Conservation (phyloP, 441 rosid genomes). For the Jatropha multifida region DNA sequence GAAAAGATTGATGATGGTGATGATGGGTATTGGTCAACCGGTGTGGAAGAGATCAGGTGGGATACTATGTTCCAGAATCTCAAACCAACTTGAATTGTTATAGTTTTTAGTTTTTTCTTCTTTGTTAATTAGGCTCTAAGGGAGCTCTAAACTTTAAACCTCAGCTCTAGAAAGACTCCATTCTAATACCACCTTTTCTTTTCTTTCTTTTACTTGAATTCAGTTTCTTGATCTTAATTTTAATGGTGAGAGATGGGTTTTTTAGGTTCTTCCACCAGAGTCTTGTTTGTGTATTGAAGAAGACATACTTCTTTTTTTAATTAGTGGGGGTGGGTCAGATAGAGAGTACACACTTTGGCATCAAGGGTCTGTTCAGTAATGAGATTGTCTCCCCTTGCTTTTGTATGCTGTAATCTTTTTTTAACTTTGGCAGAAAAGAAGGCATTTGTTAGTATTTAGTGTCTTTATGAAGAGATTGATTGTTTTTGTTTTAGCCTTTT, state of each 20-base stretch:
- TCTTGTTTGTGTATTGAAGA: slow-evolving; percentile 19
- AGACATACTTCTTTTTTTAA: slow-evolving; percentile 3
- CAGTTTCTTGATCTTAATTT: slow-evolving; percentile 18
- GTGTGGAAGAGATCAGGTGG: slow-evolving; percentile 73
- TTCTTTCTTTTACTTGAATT: neutral
- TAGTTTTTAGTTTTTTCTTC: neutral
- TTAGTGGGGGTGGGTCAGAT: slow-evolving; percentile 32
- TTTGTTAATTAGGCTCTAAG: neutral
- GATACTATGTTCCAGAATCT: slow-evolving; percentile 80
- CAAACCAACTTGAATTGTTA: slow-evolving; percentile 60
- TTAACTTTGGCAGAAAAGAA: slow-evolving; percentile 16
- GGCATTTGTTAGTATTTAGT: slow-evolving; percentile 8
- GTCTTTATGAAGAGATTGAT: slow-evolving; percentile 19
- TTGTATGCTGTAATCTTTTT: slow-evolving; percentile 27
- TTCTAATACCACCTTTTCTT: neutral
- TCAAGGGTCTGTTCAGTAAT: slow-evolving; percentile 42
- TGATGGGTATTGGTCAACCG: slow-evolving; percentile 46
- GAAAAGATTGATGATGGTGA: slow-evolving; percentile 31
- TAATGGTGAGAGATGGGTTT: slow-evolving; percentile 65
- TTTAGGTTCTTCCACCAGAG: slow-evolving; percentile 60
- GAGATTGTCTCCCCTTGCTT: slow-evolving; percentile 50
- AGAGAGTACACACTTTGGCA: slow-evolving; percentile 23
- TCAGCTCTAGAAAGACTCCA: neutral
- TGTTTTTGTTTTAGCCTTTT: slow-evolving; percentile 14
- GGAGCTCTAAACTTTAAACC: neutral